These are phyloP conservation scores for Colletotrichum australisinense DNA, from an alignment of 2,329 filamentous ascomycete genomes.

Conservation along the genomic window DNA sequence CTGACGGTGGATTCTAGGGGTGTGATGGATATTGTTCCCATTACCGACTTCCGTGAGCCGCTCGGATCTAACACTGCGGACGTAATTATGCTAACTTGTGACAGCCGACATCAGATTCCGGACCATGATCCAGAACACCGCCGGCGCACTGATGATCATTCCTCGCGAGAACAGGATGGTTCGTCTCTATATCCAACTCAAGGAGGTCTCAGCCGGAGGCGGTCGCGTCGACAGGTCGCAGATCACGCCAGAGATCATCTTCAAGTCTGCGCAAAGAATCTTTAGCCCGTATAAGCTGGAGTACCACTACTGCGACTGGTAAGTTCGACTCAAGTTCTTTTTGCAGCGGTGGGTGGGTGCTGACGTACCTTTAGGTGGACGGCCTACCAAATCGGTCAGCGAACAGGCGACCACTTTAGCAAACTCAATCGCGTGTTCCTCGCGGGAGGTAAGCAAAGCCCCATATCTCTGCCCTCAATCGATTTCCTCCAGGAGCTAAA, in stretches of 20 bases:
- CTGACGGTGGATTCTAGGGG: constrained; percentile 39
- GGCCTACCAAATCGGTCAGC: constrained; percentile 76
- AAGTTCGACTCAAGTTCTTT: accelerated
- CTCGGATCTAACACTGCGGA: too few species aligned
- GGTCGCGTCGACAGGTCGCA: constrained; percentile 65
- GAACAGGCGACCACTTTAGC: constrained; percentile 69
- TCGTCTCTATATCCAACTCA: constrained; percentile 73
- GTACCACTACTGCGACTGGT: constrained; percentile 72
- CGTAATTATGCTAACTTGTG: neutral
- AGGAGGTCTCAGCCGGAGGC: constrained; percentile 45
- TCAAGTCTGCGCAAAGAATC: constrained; percentile 71
- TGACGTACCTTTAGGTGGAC: constrained; percentile 55
- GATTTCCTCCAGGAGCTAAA: neutral
- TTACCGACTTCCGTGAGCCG: constrained; percentile 57
- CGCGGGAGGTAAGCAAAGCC: constrained; percentile 56
- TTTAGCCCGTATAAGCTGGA: constrained; percentile 73
- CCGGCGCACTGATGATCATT: constrained; percentile 73
- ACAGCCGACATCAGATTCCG: constrained; percentile 64
- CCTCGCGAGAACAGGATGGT: constrained; percentile 73
- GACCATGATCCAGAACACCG: constrained; percentile 67
- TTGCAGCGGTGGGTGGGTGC: too few species aligned
- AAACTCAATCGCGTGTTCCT: constrained; percentile 72
- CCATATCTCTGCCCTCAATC: neutral
- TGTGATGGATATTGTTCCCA: constrained; percentile 51
- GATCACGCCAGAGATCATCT: constrained; percentile 72